Evolutionary conservation across 805 yeast genomes (phyloP).

Genomic region (Candida michaelii): DNA sequence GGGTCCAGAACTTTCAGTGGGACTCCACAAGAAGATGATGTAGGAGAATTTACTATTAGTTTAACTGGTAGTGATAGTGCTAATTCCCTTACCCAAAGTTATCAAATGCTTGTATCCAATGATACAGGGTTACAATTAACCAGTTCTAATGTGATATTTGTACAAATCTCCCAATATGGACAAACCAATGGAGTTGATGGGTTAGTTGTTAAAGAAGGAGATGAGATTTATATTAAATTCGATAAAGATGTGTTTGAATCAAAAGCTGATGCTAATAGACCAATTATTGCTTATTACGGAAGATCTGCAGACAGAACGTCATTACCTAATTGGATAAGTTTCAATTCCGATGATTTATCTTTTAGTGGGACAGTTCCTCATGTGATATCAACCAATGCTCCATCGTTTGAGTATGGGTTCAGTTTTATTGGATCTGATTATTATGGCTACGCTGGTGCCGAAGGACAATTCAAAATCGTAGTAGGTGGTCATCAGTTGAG

Average conservation of each 20-base stretch:
- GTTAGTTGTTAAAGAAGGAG: constrained; percentile 69
- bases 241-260: constrained; percentile 53
- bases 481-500: constrained; percentile 89
- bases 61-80: constrained; percentile 72
- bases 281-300: constrained; percentile 72
- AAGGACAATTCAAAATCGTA: constrained; percentile 65
- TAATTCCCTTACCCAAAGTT: constrained; percentile 45
- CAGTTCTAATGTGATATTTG: constrained; percentile 42
- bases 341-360: constrained; percentile 59
- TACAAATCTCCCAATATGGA: constrained; percentile 64
- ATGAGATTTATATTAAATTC: constrained; percentile 64
- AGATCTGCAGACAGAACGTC: constrained; percentile 81
- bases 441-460: constrained; percentile 69
- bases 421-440: constrained; percentile 78
- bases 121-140: constrained; percentile 54
- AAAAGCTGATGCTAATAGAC: constrained; percentile 42
- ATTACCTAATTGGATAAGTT: constrained; percentile 84
- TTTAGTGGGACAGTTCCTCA: constrained; percentile 89
- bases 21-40: constrained; percentile 51
- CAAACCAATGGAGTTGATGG: constrained; percentile 75
- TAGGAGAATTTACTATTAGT: constrained; percentile 38
- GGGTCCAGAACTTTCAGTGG: constrained; percentile 65
- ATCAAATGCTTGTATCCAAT: constrained; percentile 59
- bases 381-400: constrained; percentile 84
- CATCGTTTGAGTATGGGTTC: constrained; percentile 70